Base-by-base conservation (phyloP, 345 rosid genomes). In the Eucalyptus camaldulensis region DNA sequence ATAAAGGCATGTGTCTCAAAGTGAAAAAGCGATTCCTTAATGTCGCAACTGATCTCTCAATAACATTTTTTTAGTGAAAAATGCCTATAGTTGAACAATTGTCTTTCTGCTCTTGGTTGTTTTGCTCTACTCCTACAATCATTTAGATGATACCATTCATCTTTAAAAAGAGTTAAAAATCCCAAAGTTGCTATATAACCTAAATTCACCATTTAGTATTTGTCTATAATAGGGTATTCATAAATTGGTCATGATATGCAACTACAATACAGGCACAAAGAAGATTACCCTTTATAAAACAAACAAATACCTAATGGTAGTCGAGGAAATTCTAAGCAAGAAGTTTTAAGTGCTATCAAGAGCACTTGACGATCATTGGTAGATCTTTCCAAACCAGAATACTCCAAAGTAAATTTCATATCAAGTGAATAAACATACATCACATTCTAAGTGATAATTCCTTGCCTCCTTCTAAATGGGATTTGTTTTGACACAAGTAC, bases 351-450 rank as follows among this genome's bases (percentile, higher is more conserved):
- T 56, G 62, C 6, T 56, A 3, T 56, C 27, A 56, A 22, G 60
- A 56, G 27, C 60, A 56, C 13, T 0, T 1, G 1, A 27, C 4
- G 14, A 2, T 60, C 8, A 0, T 25, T 12, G 31, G n/a, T 10
- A 60, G 14, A 60, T 27, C 8, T 12, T 60, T 25, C 13, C 16
- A 3, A 60, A 27, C 16, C 7, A 60, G 1, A 13, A 25, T 60
- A 27, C 15, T 1, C 14, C 13, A 60, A 25, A 27, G 31, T 27
- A 27, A 25, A 60, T 60, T 25, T 60, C 16, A 60, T 27, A 60
- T 60, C 31, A 12, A 60, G 12, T 14, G 8, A 60, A 27, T 13
- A 60, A 25, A 13, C 31, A 25, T 29, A 60, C 31, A 60, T 60
- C 31, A 60, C 31, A 53, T 12, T 56, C 0, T 2, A 0, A 56